A percentile compares a stretch with the other conserved stretches of the same genome.
These are phyloP conservation scores for Bacterosira constricta DNA, from an alignment of 108 stramenopile genomes.

Conservation along the genomic window DNA sequence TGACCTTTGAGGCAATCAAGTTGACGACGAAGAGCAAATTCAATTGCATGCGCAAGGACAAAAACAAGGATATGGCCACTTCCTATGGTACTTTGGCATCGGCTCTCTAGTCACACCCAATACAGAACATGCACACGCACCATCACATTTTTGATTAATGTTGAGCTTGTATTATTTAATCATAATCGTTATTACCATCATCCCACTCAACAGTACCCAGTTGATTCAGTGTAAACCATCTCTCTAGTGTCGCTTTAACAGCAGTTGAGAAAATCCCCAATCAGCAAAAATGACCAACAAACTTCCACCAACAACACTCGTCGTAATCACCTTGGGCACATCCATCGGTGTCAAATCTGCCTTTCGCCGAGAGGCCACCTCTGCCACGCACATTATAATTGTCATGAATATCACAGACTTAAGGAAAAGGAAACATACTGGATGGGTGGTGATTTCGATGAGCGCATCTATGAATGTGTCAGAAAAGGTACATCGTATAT, in stretches of 20 bases:
- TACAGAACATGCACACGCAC: too few species aligned
- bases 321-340: conserved; percentile 78
- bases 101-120: too few species aligned
- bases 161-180: too few species aligned
- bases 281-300: conserved; percentile 81
- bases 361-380: conserved; percentile 54
- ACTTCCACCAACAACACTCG: conserved; percentile 67
- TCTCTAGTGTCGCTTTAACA: conserved; percentile 54
- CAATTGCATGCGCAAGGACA: too few species aligned
- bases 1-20: too few species aligned
- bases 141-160: too few species aligned
- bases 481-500: conserved; percentile 39
- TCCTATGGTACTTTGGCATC: too few species aligned
- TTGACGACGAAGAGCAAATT: too few species aligned
- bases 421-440: conserved; percentile 60
- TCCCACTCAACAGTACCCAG: too few species aligned
- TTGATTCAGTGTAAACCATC: too few species aligned
- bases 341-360: conserved; percentile 71
- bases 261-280: conserved; percentile 81
- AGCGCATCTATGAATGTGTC: conserved; percentile 47
- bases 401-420: conserved; percentile 71
- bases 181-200: too few species aligned
- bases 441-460: conserved; percentile 78
- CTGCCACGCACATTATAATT: conserved; percentile 71
- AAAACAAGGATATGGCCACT: too few species aligned